phyloP scores from a whole-genome alignment of 106 monocot species.

The Phalaenopsis equestris region DNA sequence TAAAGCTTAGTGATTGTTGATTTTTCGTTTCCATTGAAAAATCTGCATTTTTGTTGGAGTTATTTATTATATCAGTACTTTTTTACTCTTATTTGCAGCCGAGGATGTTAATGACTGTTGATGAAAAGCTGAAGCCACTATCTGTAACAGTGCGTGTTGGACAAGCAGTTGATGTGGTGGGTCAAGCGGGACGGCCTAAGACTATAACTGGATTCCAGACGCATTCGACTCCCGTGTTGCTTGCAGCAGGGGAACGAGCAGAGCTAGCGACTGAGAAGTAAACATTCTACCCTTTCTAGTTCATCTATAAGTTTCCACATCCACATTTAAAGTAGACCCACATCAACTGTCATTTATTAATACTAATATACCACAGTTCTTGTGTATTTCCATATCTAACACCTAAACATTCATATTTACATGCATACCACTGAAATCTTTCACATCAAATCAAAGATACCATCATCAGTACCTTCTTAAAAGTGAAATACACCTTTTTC shows the following conservation, averaged over 20 bases:
- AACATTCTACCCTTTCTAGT: background rate
- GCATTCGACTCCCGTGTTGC: constrained; percentile 84
- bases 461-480: no score
- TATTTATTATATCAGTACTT: background rate
- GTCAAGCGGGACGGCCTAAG: constrained; percentile 91
- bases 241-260: constrained; percentile 95
- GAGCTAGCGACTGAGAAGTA: constrained; percentile 99
- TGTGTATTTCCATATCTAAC: no score
- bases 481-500: no score
- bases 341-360: background rate
- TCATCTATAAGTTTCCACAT: background rate
- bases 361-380: no score
- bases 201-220: constrained; percentile 98
- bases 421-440: no score
- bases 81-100: constrained; percentile 42
- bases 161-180: constrained; percentile 94
- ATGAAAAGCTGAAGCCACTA: constrained; percentile 88
- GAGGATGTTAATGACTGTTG: constrained; percentile 97
- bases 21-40: background rate
- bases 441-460: no score
- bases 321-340: background rate
- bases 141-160: constrained; percentile 85
- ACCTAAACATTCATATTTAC: no score
- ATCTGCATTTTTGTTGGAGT: constrained; percentile 3
- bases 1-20: background rate